phyloP scores from a whole-genome alignment of 2,329 filamentous ascomycete species.

The Ophiostoma australiae region DNA sequence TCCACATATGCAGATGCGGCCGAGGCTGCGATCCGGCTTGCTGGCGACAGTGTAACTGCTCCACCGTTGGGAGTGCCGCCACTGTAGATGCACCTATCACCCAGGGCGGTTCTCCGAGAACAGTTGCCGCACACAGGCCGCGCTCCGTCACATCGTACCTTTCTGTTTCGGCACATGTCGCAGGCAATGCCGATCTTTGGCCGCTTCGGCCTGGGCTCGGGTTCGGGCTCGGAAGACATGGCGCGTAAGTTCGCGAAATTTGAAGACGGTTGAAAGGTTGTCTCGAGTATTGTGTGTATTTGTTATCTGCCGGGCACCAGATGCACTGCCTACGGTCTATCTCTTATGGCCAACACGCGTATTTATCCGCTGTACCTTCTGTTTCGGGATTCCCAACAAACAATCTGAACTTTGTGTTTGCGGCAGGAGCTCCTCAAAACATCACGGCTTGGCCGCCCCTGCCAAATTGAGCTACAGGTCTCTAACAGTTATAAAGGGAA shows the following conservation, averaged over 20 bases:
- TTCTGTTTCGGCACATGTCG: background rate
- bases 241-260: background rate
- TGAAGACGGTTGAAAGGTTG: background rate
- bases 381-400: background rate
- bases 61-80: background rate
- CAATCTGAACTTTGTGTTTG: background rate
- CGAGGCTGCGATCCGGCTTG: background rate
- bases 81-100: constrained; percentile 1
- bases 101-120: background rate
- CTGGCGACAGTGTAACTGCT: background rate
- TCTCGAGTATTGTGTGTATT: background rate
- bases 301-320: background rate
- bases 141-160: background rate
- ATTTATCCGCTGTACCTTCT: background rate
- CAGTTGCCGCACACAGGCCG: background rate
- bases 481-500: background rate
- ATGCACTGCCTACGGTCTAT: background rate
- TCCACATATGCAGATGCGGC: background rate
- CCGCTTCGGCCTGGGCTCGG: background rate
- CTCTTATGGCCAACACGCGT: background rate
- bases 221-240: background rate
- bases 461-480: background rate
- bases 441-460: background rate
- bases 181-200: background rate
- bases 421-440: background rate